A percentile compares a stretch with the other conserved stretches of the same genome.
Conservation (phyloP, 106 monocot genomes). For the Agapanthus africanus region DNA sequence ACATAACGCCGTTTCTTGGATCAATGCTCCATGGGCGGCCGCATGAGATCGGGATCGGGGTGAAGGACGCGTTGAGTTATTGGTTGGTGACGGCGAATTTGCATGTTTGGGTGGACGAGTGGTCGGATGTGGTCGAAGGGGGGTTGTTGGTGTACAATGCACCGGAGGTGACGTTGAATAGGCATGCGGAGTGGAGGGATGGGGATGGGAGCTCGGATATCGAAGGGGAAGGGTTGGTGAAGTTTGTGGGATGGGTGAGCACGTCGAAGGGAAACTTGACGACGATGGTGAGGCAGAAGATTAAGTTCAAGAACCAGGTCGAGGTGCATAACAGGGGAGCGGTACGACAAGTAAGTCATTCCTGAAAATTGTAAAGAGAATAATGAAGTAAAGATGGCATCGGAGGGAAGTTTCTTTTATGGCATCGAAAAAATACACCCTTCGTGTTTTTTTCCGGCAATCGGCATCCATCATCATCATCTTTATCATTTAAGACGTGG, state of each 20-base stretch:
- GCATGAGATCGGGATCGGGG: conserved; percentile 30
- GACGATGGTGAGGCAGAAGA: conserved; percentile 23
- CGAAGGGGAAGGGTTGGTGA: conserved; percentile 20
- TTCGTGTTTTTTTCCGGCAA: no score
- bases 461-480: no score
- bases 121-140: conserved; percentile 15
- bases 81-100: conserved; percentile 39
- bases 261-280: conserved; percentile 47
- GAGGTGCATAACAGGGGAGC: conserved; percentile 18
- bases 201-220: conserved; percentile 24
- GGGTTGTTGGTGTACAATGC: conserved; percentile 12
- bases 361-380: no score
- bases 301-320: conserved; percentile 26
- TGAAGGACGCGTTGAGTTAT: conserved; percentile 16
- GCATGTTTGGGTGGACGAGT: conserved; percentile 36
- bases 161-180: conserved; percentile 13
- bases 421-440: no score
- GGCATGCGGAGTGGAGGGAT: conserved; percentile 17
- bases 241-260: conserved; percentile 34
- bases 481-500: no score
- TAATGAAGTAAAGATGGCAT: no score
- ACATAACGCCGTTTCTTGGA: conserved; percentile 41
- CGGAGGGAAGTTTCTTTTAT: no score
- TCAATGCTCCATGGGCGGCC: conserved; percentile 27
- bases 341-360: background rate